Evolutionary conservation across 352 stramenopile species (phyloP).

Genomic region (Phytophthora macrochlamydospora): DNA sequence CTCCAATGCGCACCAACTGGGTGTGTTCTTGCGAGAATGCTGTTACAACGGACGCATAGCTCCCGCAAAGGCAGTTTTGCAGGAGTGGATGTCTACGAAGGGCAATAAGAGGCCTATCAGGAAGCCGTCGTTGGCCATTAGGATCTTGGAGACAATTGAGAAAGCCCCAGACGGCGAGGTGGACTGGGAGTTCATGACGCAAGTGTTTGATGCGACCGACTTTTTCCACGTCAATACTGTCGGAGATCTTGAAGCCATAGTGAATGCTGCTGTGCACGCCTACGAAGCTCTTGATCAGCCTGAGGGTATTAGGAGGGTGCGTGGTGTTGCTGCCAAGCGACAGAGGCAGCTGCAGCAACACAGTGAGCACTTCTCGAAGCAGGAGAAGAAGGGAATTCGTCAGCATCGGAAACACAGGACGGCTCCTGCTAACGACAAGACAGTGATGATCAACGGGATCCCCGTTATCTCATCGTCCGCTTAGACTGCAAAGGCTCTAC

Average conservation of each 20-base stretch:
- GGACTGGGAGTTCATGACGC: slow-evolving; percentile 38
- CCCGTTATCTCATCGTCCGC: slow-evolving; percentile 27
- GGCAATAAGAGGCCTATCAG: slow-evolving; percentile 27
- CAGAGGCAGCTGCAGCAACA: slow-evolving; percentile 24
- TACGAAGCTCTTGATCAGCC: slow-evolving; percentile 35
- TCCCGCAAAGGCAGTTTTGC: slow-evolving; percentile 33
- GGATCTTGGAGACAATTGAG: slow-evolving; percentile 34
- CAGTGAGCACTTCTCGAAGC: slow-evolving; percentile 3
- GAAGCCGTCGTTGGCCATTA: slow-evolving; percentile 27
- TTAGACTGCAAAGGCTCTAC: slow-evolving; percentile 3
- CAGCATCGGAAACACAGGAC: not conserved
- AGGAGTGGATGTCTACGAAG: slow-evolving; percentile 30
- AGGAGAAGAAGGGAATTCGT: not conserved
- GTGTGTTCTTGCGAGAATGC: slow-evolving; percentile 50
- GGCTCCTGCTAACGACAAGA: slow-evolving; percentile 4
- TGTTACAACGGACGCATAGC: slow-evolving; percentile 34
- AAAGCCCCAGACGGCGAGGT: slow-evolving; percentile 13
- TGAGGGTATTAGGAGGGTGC: slow-evolving; percentile 21
- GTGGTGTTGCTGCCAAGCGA: slow-evolving; percentile 21
- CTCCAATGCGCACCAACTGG: slow-evolving; percentile 42
- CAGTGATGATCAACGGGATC: slow-evolving; percentile 29
- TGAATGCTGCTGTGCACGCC: slow-evolving; percentile 32
- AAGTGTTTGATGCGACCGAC: slow-evolving; percentile 42
- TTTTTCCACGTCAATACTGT: slow-evolving; percentile 23
- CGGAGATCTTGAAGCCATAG: slow-evolving; percentile 31